Base-by-base conservation (phyloP, 257 asterid species). In the Parsonsia alboflavescens region DNA sequence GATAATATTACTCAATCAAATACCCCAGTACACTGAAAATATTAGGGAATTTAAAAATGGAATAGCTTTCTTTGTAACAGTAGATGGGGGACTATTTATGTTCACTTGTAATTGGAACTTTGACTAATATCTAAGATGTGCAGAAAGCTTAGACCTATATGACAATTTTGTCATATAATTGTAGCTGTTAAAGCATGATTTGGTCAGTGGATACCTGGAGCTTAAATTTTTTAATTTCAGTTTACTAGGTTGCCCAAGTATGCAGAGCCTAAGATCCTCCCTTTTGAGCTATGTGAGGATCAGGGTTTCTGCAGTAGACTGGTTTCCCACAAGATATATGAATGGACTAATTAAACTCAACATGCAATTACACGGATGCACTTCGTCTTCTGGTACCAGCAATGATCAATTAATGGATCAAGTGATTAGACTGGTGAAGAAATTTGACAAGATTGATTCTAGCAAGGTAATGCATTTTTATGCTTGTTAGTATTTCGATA, bases 341-440 rank as follows among this genome's bases (percentile, higher is more conserved):
- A 80, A 64, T 71, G 80, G 63, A 63, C 73, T 50, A 66, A 76
- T 28, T 59, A 30, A 80, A 62, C 70, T 76, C 80, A 62, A 46
- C 73, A 82, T 71, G 68, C 85, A 71, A 42, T 68, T 82, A 68
- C 81, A 81, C 64, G 21, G 76, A 0, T 83, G 80, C 79, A 86
- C 84, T 84, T 53, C 77, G 7, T 74, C 74, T 56, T 71, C 85
- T 42, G 76, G 57, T 80, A 69, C 69, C 48, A 15, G 73, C 77
- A 78, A 76, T 65, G 91, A 86, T 72, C 83, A 83, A 74, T 81
- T 88, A 74, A 71, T 83, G 80, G 85, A 82, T 74, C 86, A 84
- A 56, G 94, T 90, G 24, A 78, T 88, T 76, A 33, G 56, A 61
- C 81, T 90, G 83, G 93, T 90, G 50, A 88, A 90, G 90, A 90